These are phyloP conservation scores for Russula sp. DNA, from an alignment of 768 basidiomycete species.

Conservation along the genomic window DNA sequence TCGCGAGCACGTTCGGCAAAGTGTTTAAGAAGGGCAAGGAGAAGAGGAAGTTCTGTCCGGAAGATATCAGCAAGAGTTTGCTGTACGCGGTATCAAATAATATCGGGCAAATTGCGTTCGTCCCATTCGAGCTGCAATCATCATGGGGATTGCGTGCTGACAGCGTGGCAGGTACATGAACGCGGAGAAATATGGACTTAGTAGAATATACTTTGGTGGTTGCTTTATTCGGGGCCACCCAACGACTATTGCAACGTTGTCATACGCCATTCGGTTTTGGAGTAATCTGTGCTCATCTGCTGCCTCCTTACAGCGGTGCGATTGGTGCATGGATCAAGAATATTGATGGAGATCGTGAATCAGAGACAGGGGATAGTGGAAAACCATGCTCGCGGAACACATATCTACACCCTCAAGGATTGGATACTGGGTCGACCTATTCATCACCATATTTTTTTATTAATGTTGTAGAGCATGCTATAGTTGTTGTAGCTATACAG, in stretches of 20 bases:
- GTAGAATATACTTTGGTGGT: constrained; percentile 97
- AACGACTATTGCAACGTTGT: constrained; percentile 93
- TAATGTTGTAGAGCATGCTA: constrained; percentile 4
- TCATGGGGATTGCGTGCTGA: constrained; percentile 8
- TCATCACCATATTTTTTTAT: constrained; percentile 5
- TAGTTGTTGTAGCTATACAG: neutral
- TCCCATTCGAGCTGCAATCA: constrained; percentile 24
- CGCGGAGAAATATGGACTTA: constrained; percentile 94
- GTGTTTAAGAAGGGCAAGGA: constrained; percentile 87
- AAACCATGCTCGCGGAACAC: neutral
- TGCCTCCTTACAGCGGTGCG: constrained; percentile 52
- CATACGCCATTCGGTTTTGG: constrained; percentile 99
- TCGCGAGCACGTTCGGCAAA: constrained; percentile 97
- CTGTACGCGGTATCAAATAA: constrained; percentile 98
- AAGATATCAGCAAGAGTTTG: constrained; percentile 92
- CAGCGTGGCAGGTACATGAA: constrained; percentile 86
- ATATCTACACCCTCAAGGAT: constrained; percentile 1
- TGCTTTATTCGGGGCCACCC: constrained; percentile 99
- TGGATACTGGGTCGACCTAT: neutral
- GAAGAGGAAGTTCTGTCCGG: constrained; percentile 73
- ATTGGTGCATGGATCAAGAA: constrained; percentile 99
- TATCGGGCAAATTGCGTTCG: constrained; percentile 99
- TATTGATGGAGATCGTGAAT: constrained; percentile 46
- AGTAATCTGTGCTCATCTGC: constrained; percentile 39
- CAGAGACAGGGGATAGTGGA: constrained; percentile 11